phyloP scores from a whole-genome alignment of 192 early-diverging fungal genomes.

The Coemansia guatemalensis region DNA sequence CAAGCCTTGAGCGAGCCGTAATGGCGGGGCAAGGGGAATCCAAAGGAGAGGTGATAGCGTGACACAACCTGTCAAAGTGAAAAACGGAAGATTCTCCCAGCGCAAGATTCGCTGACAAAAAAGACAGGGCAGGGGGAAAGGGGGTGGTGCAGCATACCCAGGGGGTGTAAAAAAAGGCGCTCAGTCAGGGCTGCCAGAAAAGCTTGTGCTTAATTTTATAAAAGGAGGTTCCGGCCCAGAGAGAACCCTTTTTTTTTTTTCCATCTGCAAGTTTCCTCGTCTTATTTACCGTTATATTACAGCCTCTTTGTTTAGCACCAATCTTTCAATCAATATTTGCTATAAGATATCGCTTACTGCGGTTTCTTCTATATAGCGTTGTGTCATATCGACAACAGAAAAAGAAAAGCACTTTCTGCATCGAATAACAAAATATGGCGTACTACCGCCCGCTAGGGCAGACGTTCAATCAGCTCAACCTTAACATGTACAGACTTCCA shows the following conservation, averaged over 20 bases:
- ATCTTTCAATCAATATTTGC: neutral
- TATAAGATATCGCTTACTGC: neutral
- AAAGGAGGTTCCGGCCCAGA: neutral
- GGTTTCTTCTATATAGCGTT: neutral
- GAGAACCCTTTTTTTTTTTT: neutral
- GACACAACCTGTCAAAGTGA: neutral
- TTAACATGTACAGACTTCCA: slow-evolving; percentile 53
- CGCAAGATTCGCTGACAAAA: neutral
- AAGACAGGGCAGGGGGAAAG: neutral
- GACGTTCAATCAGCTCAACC: slow-evolving; percentile 55
- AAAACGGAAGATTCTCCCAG: neutral
- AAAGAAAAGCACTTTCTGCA: neutral
- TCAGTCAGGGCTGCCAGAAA: neutral
- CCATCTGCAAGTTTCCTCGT: neutral
- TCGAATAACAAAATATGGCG: slow-evolving; percentile 26
- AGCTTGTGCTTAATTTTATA: neutral
- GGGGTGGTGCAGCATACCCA: neutral
- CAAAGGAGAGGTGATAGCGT: neutral
- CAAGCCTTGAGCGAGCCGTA: neutral
- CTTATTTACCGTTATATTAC: neutral
- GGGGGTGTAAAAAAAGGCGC: neutral
- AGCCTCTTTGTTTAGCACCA: neutral
- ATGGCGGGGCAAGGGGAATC: neutral
- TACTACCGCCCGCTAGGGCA: slow-evolving; percentile 49
- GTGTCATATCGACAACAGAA: neutral